A percentile compares a stretch with the other conserved stretches of the same genome.
Evolutionary conservation across 768 basidiomycete genomes (phyloP).

Genomic region (Gautieria morchelliformis): DNA sequence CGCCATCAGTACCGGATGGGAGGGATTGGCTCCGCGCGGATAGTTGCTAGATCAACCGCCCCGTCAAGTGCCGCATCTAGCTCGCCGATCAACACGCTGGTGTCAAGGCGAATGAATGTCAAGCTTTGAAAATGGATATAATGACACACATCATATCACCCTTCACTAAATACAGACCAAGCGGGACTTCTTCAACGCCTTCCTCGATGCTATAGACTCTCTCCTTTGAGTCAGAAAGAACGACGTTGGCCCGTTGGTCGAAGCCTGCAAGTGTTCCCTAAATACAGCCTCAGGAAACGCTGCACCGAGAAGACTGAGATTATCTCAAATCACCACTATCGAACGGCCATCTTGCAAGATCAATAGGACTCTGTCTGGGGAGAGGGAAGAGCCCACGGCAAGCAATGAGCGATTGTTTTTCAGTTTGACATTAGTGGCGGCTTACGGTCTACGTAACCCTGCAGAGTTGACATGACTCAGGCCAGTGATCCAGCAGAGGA

Average conservation of each 20-base stretch:
- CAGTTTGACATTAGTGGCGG: background rate
- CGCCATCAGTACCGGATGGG: slow-evolving; percentile 62
- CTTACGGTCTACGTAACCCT: slow-evolving; percentile 85
- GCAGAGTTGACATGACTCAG: slow-evolving; percentile 68
- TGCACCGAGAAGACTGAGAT: background rate
- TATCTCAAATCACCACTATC: slow-evolving; percentile 61
- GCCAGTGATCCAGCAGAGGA: background rate
- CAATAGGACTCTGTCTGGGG: slow-evolving; percentile 77
- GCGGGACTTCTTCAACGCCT: slow-evolving; percentile 86
- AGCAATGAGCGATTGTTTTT: background rate
- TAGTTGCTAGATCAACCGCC: slow-evolving; percentile 59
- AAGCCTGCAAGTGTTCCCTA: slow-evolving; percentile 88
- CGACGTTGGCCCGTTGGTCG: slow-evolving; percentile 94
- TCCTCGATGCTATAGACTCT: slow-evolving; percentile 87
- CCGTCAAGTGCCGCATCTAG: slow-evolving; percentile 76
- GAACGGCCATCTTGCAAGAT: slow-evolving; percentile 93
- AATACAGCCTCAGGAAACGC: background rate
- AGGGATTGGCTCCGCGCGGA: slow-evolving; percentile 83
- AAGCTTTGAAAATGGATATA: background rate
- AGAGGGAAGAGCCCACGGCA: background rate
- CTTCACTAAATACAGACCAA: slow-evolving; percentile 95
- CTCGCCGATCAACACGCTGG: slow-evolving; percentile 72
- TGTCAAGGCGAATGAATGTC: slow-evolving; percentile 8
- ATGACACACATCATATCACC: slow-evolving; percentile 91
- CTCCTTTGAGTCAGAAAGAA: slow-evolving; percentile 89